These are phyloP conservation scores for Syncephalis plumigaleata DNA, from an alignment of 371 early-diverging fungal genomes.

Conservation along the genomic window DNA sequence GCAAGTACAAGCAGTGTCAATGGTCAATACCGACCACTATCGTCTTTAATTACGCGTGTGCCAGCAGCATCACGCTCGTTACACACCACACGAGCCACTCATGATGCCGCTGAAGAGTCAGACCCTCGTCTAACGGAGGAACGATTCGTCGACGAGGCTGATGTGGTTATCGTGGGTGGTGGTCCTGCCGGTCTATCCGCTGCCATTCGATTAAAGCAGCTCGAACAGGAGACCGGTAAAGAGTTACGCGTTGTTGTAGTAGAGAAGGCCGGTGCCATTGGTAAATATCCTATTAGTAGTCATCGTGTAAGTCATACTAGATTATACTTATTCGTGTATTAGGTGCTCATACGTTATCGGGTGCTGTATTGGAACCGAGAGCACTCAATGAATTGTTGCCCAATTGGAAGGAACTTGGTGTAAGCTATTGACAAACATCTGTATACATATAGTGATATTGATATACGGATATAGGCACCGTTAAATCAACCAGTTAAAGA, in stretches of 20 bases:
- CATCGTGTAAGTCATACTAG: background rate
- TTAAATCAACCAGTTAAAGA: constrained; percentile 70
- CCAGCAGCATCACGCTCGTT: background rate
- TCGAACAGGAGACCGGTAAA: constrained; percentile 64
- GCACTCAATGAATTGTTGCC: constrained; percentile 91
- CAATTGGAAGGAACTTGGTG: constrained; percentile 90
- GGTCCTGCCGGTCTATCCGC: constrained; percentile 93
- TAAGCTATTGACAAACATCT: too few species aligned
- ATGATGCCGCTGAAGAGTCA: constrained; percentile 4
- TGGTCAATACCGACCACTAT: too few species aligned
- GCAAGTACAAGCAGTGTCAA: too few species aligned
- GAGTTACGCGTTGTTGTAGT: constrained; percentile 83
- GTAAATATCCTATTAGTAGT: constrained; percentile 13
- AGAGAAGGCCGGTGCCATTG: constrained; percentile 92
- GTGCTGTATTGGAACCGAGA: constrained; percentile 87
- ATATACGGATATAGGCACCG: constrained; percentile 35
- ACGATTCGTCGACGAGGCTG: constrained; percentile 73
- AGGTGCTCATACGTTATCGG: constrained; percentile 88
- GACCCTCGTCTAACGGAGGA: constrained; percentile 20
- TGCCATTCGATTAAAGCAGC: constrained; percentile 85
- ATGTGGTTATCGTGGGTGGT: constrained; percentile 92
- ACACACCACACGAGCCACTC: background rate
- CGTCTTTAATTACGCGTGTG: too few species aligned
- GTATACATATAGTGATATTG: too few species aligned
- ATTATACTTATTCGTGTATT: background rate